These are phyloP conservation scores for Linnemannia hyalina DNA, from an alignment of 192 early-diverging fungal species.

Conservation along the genomic window DNA sequence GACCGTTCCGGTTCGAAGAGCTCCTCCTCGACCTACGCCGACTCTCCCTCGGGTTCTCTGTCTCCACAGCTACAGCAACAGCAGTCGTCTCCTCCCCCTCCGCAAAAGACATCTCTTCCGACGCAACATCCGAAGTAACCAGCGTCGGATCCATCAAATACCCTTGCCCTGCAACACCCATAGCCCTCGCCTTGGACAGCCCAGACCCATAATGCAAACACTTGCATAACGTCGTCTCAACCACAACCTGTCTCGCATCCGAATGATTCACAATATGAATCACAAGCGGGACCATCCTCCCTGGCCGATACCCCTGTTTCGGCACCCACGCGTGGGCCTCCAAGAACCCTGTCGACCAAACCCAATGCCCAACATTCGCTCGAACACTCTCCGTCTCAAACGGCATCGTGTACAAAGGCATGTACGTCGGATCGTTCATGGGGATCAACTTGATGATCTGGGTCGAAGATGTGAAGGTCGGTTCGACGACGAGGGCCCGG, in stretches of 20 bases:
- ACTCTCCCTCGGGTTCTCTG: slow-evolving; percentile 6
- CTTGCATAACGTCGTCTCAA: slow-evolving; percentile 49
- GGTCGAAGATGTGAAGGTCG: slow-evolving; percentile 34
- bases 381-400: slow-evolving; percentile 50
- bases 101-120: neutral
- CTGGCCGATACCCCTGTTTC: slow-evolving; percentile 52
- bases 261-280: slow-evolving; percentile 57
- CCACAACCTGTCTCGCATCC: slow-evolving; percentile 41
- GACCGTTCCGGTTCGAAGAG: neutral
- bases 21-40: slow-evolving; percentile 13
- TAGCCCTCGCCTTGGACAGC: slow-evolving; percentile 32
- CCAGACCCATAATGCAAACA: slow-evolving; percentile 49
- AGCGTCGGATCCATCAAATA: slow-evolving; percentile 25
- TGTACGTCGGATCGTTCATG: slow-evolving; percentile 44
- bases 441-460: slow-evolving; percentile 52
- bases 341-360: slow-evolving; percentile 55
- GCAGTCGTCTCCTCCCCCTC: neutral
- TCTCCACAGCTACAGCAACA: neutral
- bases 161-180: slow-evolving; percentile 35
- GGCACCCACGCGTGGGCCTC: slow-evolving; percentile 53
- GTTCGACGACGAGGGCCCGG: slow-evolving; percentile 31
- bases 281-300: slow-evolving; percentile 43
- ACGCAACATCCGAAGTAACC: neutral
- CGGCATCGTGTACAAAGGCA: slow-evolving; percentile 42
- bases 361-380: slow-evolving; percentile 52